A percentile compares a stretch with the other conserved stretches of the same genome.
phyloP scores from a whole-genome alignment of 2,329 filamentous ascomycete species.

The Fonsecaea monophora region DNA sequence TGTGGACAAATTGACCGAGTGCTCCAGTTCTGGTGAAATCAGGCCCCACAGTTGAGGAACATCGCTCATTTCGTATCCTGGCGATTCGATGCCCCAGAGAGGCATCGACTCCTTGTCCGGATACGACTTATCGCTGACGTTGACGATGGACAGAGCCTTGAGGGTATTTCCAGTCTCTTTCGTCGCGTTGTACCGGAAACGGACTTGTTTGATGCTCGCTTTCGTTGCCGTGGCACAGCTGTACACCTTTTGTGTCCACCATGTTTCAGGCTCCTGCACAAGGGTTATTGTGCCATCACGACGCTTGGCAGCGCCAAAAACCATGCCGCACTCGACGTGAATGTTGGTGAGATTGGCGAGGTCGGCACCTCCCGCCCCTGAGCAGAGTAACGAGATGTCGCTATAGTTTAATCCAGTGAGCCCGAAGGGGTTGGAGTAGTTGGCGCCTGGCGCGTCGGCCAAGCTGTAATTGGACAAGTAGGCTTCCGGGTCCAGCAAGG shows the following conservation, averaged over 20 bases:
- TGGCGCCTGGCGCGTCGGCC: constrained; percentile 11
- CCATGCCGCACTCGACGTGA: constrained; percentile 49
- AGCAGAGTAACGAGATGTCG: constrained; percentile 42
- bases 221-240: constrained; percentile 52
- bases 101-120: constrained; percentile 42
- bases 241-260: constrained; percentile 55
- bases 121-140: constrained; percentile 50
- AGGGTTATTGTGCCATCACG: constrained; percentile 46
- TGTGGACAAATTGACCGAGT: constrained; percentile 45
- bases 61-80: constrained; percentile 39
- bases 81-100: constrained; percentile 50
- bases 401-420: constrained; percentile 42
- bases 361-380: constrained; percentile 44
- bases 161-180: constrained; percentile 46
- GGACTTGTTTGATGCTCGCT: constrained; percentile 56
- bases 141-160: constrained; percentile 45
- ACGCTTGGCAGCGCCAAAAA: constrained; percentile 51
- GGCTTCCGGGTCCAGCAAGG: constrained; percentile 23
- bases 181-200: constrained; percentile 51
- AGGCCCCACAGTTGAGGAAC: constrained; percentile 52
- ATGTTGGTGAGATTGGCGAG: constrained; percentile 54
- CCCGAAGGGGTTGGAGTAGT: constrained; percentile 45
- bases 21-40: constrained; percentile 43
- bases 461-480: constrained; percentile 24
- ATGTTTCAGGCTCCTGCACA: constrained; percentile 50